Evolutionary conservation across 768 basidiomycete genomes (phyloP), one percentile per base, ranked within the genome.

Genomic region (Hericium coralloides): DNA sequence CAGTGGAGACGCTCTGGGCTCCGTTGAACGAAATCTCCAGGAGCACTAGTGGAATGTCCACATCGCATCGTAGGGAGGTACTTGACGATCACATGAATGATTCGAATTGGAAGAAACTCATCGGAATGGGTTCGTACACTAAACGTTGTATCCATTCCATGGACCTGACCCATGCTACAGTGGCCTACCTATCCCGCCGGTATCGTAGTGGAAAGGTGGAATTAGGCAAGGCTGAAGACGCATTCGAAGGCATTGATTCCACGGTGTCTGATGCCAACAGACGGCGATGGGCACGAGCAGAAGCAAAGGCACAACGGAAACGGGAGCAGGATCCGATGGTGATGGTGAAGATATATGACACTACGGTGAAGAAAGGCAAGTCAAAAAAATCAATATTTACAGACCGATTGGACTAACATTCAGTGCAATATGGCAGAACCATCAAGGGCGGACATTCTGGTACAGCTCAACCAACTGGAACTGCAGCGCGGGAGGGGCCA

Each of bases 1-100:
- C 73, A 2, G 26, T 75, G 8, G 72, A 74, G 39, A 70, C 68
- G 0, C 47, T 74, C 0, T 75, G 72, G 72, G 55, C 64, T 0
- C 26, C 56, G 0, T 55, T 73, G 0, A 73, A 74, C 39, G 58
- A 66, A 2, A 62, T 69, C 0, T 67, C 68, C 0, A 31, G 62
- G 0, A 67, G 63, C 9, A 64, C 66, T 0, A 45, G 66, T 0
- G 62, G 60, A 0, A 70, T 71, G 57, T 54, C 64, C 0, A 14
- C 56, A 1, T 23, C 52, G 4, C 50, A 62, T 36, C 9, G 63
- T 0, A 55, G 64, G 2, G 72, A 74, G 51, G 41, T 68, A 0
- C 48, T 69, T 12, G 65, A 73, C 50, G 66, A 68, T 26, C 59
- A 67, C 45, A 71, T 72, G 69, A 58, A 59, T 10, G 68, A 73